Conservation (phyloP, 2,329 filamentous ascomycete genomes). For the Dactylella cylindrospora region DNA sequence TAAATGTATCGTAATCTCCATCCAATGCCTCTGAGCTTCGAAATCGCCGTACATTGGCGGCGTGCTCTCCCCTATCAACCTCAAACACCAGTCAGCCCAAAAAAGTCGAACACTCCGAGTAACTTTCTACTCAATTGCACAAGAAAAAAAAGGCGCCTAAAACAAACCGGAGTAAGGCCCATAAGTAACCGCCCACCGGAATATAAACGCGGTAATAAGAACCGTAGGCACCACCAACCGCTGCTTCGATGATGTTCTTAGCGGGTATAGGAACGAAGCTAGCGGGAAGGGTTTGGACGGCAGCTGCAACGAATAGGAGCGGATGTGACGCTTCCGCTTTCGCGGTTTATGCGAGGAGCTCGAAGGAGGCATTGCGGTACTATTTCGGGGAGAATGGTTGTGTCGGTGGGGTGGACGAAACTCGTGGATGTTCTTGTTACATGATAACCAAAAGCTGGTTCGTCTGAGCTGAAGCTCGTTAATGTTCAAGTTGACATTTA, state of each 20-base stretch:
- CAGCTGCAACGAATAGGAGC: slow-evolving; percentile 50
- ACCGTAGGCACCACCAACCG: slow-evolving; percentile 88
- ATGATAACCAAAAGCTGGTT: too few relatives aligned
- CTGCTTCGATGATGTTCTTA: slow-evolving; percentile 77
- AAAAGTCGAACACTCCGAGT: slow-evolving; percentile 67
- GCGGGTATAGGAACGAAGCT: slow-evolving; percentile 91
- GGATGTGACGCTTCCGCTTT: slow-evolving; percentile 45
- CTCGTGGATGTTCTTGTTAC: too few relatives aligned
- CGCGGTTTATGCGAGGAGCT: slow-evolving; percentile 31
- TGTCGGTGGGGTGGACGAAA: background rate
- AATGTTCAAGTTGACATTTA: too few relatives aligned
- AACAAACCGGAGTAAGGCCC: slow-evolving; percentile 88
- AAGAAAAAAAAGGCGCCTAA: background rate
- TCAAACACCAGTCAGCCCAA: background rate
- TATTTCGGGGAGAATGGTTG: background rate
- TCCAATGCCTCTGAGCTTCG: slow-evolving; percentile 97
- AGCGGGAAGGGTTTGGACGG: slow-evolving; percentile 78
- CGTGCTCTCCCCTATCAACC: slow-evolving; percentile 51
- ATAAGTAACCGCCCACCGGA: slow-evolving; percentile 86
- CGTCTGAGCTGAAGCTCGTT: too few relatives aligned
- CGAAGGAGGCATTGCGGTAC: slow-evolving; percentile 23
- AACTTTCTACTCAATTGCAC: slow-evolving; percentile 28
- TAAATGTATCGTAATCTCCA: slow-evolving; percentile 89
- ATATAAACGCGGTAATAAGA: slow-evolving; percentile 85
- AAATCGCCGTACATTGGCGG: slow-evolving; percentile 96